phyloP scores from a whole-genome alignment of 2,329 filamentous ascomycete species.

The Aphanoascus verrucosus region DNA sequence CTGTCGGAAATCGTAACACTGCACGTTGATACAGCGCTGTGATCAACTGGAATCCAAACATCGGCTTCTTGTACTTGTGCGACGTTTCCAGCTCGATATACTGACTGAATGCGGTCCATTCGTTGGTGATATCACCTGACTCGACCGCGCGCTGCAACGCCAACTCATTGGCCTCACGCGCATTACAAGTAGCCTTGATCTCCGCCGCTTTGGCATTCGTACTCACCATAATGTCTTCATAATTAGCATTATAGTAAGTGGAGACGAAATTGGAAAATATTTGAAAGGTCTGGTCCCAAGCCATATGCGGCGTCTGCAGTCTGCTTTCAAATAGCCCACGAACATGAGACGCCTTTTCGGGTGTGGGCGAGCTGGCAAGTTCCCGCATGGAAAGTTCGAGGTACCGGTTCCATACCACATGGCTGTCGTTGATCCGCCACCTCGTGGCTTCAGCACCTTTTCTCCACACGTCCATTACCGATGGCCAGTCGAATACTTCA shows the following conservation, averaged over 20 bases:
- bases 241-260: slow-evolving; percentile 42
- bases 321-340: slow-evolving; percentile 44
- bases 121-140: slow-evolving; percentile 41
- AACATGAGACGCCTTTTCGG: slow-evolving; percentile 41
- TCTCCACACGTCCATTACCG: slow-evolving; percentile 46
- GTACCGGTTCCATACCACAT: slow-evolving; percentile 52
- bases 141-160: slow-evolving; percentile 43
- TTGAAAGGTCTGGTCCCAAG: slow-evolving; percentile 50
- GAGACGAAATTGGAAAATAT: slow-evolving; percentile 51
- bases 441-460: slow-evolving; percentile 47
- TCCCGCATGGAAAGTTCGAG: slow-evolving; percentile 46
- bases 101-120: slow-evolving; percentile 46
- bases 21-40: slow-evolving; percentile 67
- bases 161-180: slow-evolving; percentile 47
- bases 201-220: slow-evolving; percentile 42
- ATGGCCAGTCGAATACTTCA: slow-evolving; percentile 49
- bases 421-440: slow-evolving; percentile 51
- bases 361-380: slow-evolving; percentile 37
- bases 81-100: slow-evolving; percentile 81
- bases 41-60: slow-evolving; percentile 44
- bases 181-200: slow-evolving; percentile 43
- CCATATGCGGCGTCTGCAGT: slow-evolving; percentile 48
- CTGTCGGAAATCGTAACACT: slow-evolving; percentile 59
- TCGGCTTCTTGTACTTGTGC: slow-evolving; percentile 47
- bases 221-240: slow-evolving; percentile 49